Evolutionary conservation across 1,284 basidiomycete species (phyloP), one percentile per base, ranked within the genome.

Genomic region (Puccinia brachypodii): DNA sequence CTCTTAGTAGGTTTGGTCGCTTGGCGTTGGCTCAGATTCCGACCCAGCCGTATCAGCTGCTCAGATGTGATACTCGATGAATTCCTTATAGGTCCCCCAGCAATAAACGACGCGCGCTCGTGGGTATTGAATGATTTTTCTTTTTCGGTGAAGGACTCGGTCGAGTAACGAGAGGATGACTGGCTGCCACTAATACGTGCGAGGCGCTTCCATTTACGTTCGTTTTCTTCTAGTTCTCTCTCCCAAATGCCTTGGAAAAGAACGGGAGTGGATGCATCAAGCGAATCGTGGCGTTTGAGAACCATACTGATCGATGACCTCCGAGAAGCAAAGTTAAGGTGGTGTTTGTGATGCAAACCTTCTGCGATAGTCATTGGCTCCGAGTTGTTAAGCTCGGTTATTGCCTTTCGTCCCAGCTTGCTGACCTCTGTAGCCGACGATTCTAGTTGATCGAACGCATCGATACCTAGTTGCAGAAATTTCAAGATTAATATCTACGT

Each of bases 181-280:
- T 71, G 77, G 33, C 77, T 80, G 44, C 56, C 53, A 38, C 77
- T 80, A n/a, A 80, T 50, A 31, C 77, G 66, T n/a, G 68, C 68
- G 38, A 80, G 58, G 16, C 68, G 66, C 56, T 80, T 80, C 77
- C 77, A 80, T 69, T 80, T 80, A 11, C 68, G 77, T 60, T 80
- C 77, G 44, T 80, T 80, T 60, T 80, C 77, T 33, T 71, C 77
- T 28, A 80, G 31, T 36, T 80, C 77, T 42, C 47, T 80, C 40
- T 80, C 77, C 77, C 77, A 80, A 25, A 80, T 80, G 4, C 69
- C 77, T 47, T 80, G 77, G 40, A 80, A 80, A 3, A 80, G 38
- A 22, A 58, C 19, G 22, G 69, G 77, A 16, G 77, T 80, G 0
- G 77, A 80, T 22, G 77, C 50, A 42, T 47, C 28, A 0, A 80